phyloP scores from a whole-genome alignment of 306 rosid species.

The Acacia melanoxylon region DNA sequence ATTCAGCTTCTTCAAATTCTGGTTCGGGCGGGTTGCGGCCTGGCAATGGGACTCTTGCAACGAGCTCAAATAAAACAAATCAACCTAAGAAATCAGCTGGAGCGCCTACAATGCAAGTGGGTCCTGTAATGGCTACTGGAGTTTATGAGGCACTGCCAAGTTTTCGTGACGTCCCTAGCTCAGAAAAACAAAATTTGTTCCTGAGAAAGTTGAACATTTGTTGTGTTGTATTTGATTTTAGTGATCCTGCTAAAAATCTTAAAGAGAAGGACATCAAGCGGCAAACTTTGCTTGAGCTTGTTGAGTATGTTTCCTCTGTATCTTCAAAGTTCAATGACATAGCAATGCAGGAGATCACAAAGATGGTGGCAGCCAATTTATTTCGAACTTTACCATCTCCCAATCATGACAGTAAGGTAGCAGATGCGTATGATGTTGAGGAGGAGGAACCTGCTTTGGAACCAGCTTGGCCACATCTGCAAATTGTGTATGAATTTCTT shows the following conservation, averaged over 20 bases:
- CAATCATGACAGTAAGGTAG: constrained; percentile 48
- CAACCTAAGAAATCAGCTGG: constrained; percentile 40
- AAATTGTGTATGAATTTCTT: constrained; percentile 45
- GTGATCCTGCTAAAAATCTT: constrained; percentile 44
- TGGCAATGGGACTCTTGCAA: constrained; percentile 41
- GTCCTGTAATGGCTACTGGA: constrained; percentile 26
- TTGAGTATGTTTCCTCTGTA: constrained; percentile 50
- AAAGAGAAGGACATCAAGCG: constrained; percentile 55
- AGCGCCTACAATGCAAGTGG: constrained; percentile 32
- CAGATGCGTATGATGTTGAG: constrained; percentile 50
- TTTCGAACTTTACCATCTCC: constrained; percentile 50
- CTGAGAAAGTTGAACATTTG: constrained; percentile 53
- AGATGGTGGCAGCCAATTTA: constrained; percentile 55
- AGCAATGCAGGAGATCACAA: constrained; percentile 53
- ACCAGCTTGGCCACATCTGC: constrained; percentile 64
- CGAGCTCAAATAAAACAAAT: constrained; percentile 33
- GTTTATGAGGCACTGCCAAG: constrained; percentile 58
- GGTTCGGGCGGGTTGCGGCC: not conserved
- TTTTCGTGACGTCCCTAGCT: constrained; percentile 51
- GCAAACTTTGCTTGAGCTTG: constrained; percentile 60
- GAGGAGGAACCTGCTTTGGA: constrained; percentile 61
- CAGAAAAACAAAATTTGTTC: constrained; percentile 54
- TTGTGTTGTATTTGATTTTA: constrained; percentile 54
- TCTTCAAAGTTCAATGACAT: constrained; percentile 51
- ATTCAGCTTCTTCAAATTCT: constrained; percentile 33